A percentile compares a stretch with the other conserved stretches of the same genome.
phyloP scores from a whole-genome alignment of 805 yeast genomes.

The Metschnikowia arizonensis region DNA sequence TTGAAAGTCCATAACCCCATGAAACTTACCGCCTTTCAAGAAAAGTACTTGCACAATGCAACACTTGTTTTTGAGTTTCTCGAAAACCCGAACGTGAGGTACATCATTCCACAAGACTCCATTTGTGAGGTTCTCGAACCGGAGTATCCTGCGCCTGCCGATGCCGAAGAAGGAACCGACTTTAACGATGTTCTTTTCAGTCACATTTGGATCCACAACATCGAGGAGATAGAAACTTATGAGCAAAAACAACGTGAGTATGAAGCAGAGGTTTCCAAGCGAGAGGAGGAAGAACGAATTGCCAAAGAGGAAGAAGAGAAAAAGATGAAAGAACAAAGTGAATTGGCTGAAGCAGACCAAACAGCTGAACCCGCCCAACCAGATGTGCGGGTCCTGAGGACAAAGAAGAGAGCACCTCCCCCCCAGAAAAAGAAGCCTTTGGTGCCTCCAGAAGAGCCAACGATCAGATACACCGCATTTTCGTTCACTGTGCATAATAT shows the following conservation, averaged over 20 bases:
- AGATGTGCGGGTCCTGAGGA: slow-evolving; percentile 10
- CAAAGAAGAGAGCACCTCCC: slow-evolving; percentile 15
- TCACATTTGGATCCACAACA: slow-evolving; percentile 49
- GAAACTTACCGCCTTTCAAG: slow-evolving; percentile 73
- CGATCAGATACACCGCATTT: slow-evolving; percentile 51
- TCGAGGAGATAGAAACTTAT: slow-evolving; percentile 44
- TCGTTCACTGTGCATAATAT: slow-evolving; percentile 64
- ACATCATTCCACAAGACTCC: slow-evolving; percentile 69
- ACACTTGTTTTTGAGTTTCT: slow-evolving; percentile 79
- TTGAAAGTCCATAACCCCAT: slow-evolving; percentile 40
- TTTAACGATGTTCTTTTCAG: slow-evolving; percentile 43
- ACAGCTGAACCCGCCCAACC: slow-evolving; percentile 9
- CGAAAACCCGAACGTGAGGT: slow-evolving; percentile 75
- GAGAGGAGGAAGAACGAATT: slow-evolving; percentile 23
- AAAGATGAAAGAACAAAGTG: slow-evolving; percentile 7
- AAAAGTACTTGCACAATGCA: slow-evolving; percentile 61
- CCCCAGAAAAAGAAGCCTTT: slow-evolving; percentile 15
- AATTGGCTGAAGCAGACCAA: slow-evolving; percentile 13
- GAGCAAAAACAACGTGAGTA: slow-evolving; percentile 33
- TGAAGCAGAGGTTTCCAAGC: slow-evolving; percentile 25
- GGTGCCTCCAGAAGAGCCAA: slow-evolving; percentile 40
- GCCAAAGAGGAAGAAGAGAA: slow-evolving; percentile 22
- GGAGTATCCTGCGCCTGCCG: slow-evolving; percentile 24
- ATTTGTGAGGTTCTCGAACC: slow-evolving; percentile 53
- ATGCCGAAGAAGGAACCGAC: slow-evolving; percentile 21